Base-by-base conservation (phyloP, 2,329 filamentous ascomycete genomes). In the Rhinocladiella similis region DNA sequence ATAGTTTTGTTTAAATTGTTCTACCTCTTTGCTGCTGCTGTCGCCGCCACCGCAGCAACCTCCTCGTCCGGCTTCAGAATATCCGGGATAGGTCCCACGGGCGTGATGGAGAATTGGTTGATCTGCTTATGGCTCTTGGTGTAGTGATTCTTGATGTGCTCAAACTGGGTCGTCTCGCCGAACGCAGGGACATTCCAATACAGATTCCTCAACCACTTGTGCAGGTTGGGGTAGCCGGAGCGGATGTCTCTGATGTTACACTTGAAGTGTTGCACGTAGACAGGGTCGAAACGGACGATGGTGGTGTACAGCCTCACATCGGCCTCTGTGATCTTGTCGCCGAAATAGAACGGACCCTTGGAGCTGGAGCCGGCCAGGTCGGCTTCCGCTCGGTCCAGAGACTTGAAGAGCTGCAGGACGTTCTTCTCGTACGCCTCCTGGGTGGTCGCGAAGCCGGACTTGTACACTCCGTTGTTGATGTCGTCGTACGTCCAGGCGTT, bases 101-200 rank as follows among this genome's bases (percentile, higher is more conserved):
- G 92, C 20, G 91, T 93, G 69, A 99, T 96, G 38, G 80, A 75
- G 70, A 79, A 80, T 46, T 69, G 82, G 68, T 87, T 87, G 65
- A 87, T 87, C 73, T 86, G 84, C 63, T 70, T 75, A 71, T 87
- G 84, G 62, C 81, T 84, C 76, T 83, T 84, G 2, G 84, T 87
- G 69, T 87, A 87, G 66, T 87, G 84, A 43, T 82, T 88, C 83
- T 96, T 97, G 77, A 97, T 97, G 75, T 99, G 94, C 72, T 95
- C 84, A 71, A 96, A 96, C 72, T 97, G 83, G 19, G 92, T 96
- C 59, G 91, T 94, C 50, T 89, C 83, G 61, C 78, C 77, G 76
- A 96, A 97, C 2, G 90, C 91, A 0, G 85, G 79, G 20, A 85
- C 72, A 64, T 87, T 87, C 91, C 91, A 96, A 77, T 96, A 97